Conservation (phyloP, 805 yeast genomes). For the Yueomyces sp. region DNA sequence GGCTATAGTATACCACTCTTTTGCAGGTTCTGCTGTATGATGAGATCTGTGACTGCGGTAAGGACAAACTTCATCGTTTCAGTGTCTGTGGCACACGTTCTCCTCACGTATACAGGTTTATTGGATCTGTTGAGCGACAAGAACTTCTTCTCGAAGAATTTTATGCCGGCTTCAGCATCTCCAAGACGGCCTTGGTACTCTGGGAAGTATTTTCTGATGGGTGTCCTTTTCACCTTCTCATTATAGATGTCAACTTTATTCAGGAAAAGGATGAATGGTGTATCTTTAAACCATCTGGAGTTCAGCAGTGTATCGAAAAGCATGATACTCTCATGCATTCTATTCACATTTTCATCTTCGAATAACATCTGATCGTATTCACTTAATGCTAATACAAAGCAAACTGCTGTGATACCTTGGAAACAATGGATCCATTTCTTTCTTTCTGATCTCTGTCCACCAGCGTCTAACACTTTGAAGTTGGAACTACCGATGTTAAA, state of each 20-base stretch:
- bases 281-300: slow-evolving; percentile 69
- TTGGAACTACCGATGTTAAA: slow-evolving; percentile 54
- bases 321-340: slow-evolving; percentile 82
- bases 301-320: slow-evolving; percentile 75
- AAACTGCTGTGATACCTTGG: slow-evolving; percentile 75
- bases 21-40: slow-evolving; percentile 70
- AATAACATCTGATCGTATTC: slow-evolving; percentile 88
- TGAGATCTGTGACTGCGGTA: slow-evolving; percentile 84
- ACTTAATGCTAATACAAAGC: slow-evolving; percentile 78
- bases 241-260: slow-evolving; percentile 80
- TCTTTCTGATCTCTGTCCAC: slow-evolving; percentile 88
- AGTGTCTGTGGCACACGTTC: slow-evolving; percentile 94
- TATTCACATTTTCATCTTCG: slow-evolving; percentile 79
- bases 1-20: slow-evolving; percentile 55
- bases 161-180: slow-evolving; percentile 52
- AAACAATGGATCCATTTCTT: slow-evolving; percentile 93
- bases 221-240: slow-evolving; percentile 50
- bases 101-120: slow-evolving; percentile 74
- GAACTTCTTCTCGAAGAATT: slow-evolving; percentile 59
- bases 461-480: slow-evolving; percentile 83
- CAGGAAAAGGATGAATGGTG: slow-evolving; percentile 80
- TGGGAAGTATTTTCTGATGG: slow-evolving; percentile 64
- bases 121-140: slow-evolving; percentile 46
- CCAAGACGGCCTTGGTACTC: slow-evolving; percentile 56
- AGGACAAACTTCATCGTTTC: slow-evolving; percentile 80